Base-by-base conservation (phyloP, 1,139 yeast species). In the Suhomyces bolitotheri region DNA sequence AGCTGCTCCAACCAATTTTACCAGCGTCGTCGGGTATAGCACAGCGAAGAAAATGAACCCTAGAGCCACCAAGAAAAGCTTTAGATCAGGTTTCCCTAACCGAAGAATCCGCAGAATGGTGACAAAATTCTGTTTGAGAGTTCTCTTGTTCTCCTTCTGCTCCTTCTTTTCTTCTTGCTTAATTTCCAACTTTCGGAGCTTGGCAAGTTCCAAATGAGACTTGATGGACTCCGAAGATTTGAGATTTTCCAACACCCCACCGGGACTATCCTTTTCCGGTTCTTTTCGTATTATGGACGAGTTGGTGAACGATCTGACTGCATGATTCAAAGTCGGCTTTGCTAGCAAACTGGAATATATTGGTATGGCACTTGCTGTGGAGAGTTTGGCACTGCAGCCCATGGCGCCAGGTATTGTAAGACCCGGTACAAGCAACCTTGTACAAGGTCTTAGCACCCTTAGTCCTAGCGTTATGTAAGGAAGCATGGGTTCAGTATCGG, bases 21-120 rank as follows among this genome's bases (percentile, higher is more conserved):
- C 76, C 8, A 71, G 62, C 1, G 70, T 60, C 1, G 76, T 70
- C 2, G 76, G 76, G 41, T 71, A 71, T 27, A 71, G 49, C 25
- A 71, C 76, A 2, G 76, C 76, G 51, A 67, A 66, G 19, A 70
- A 52, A 13, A 71, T 71, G 44, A 70, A 69, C 8, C 59, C 71
- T 16, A 71, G 45, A 1, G 76, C 76, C 25, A 62, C 56, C 3
- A 69, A 35, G 39, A 71, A 71, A 5, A 68, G 52, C 40, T 53
- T 62, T 39, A 60, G 41, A 44, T 71, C 76, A 3, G 74, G 73
- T 32, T 58, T 58, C 2, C 76, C 76, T 7, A 71, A 53, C 27
- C 51, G 54, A 14, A 70, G 46, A 28, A 71, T 71, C 25, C 76
- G 53, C 21, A 50, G 49, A 9, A 71, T 60, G 2, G 73, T 70